phyloP scores from a whole-genome alignment of 2,329 filamentous ascomycete species.

The Colletotrichum falcatum region DNA sequence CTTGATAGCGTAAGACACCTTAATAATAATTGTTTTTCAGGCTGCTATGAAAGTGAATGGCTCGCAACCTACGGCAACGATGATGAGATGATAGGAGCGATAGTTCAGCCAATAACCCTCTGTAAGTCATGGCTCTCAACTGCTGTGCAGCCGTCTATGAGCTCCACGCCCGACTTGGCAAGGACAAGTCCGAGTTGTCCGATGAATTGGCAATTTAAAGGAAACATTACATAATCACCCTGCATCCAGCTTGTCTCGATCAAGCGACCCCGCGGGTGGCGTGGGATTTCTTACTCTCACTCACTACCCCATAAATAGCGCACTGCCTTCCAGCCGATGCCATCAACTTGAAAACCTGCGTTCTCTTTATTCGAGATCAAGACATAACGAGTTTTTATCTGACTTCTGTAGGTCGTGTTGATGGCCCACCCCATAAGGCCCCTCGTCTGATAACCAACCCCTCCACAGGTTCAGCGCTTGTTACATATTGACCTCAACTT shows the following conservation, averaged over 20 bases:
- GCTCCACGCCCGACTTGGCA: neutral
- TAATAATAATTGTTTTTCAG: neutral
- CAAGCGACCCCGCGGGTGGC: slow-evolving; percentile 12
- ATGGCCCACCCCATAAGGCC: neutral
- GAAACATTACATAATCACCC: slow-evolving; percentile 10
- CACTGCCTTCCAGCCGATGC: neutral
- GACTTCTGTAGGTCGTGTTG: neutral
- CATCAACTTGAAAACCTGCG: neutral
- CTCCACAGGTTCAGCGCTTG: neutral
- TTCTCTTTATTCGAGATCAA: neutral
- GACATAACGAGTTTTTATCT: neutral
- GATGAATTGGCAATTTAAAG: neutral
- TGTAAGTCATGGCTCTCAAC: neutral
- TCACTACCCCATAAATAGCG: neutral
- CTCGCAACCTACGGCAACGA: no score
- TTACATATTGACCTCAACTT: neutral
- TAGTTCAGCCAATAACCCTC: neutral
- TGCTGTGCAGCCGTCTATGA: neutral
- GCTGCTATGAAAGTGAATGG: neutral
- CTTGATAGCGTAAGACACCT: neutral
- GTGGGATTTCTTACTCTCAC: neutral
- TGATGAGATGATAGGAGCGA: neutral
- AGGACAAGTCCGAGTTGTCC: neutral
- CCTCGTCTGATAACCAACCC: neutral
- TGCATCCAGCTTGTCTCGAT: neutral